Conservation (phyloP, 352 stramenopile genomes). For the Pythium dissimile region DNA sequence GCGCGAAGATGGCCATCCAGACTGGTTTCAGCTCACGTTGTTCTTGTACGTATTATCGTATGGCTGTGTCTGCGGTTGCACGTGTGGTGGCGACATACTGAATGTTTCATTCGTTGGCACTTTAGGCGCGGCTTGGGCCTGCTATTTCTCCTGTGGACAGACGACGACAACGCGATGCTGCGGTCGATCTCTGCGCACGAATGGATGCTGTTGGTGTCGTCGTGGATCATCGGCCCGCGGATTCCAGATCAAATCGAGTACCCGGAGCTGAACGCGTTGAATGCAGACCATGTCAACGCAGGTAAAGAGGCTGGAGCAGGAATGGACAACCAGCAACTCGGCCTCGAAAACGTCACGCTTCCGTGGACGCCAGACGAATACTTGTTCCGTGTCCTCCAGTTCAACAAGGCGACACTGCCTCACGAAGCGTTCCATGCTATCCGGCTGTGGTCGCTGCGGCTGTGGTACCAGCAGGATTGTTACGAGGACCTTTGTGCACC, state of each 20-base stretch:
- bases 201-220: constrained; percentile 62
- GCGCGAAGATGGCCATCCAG: constrained; percentile 64
- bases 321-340: not conserved
- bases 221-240: constrained; percentile 52
- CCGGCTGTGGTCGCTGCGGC: constrained; percentile 74
- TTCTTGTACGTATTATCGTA: constrained; percentile 45
- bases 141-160: constrained; percentile 73
- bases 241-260: constrained; percentile 68
- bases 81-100: not conserved
- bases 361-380: constrained; percentile 84
- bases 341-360: constrained; percentile 42
- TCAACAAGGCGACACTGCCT: constrained; percentile 60
- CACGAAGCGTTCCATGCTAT: constrained; percentile 56
- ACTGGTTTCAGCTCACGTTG: constrained; percentile 75
- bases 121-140: constrained; percentile 58
- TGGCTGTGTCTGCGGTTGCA: not conserved
- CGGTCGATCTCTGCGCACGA: constrained; percentile 68
- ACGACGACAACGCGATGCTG: constrained; percentile 60
- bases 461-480: constrained; percentile 55
- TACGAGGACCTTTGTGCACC: constrained; percentile 46
- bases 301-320: not conserved
- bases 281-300: constrained; percentile 44
- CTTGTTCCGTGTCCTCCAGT: constrained; percentile 57
- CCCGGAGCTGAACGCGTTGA: constrained; percentile 60
- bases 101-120: not conserved